phyloP scores from a whole-genome alignment of 306 rosid genomes.

The Cyamopsis tetragonoloba region DNA sequence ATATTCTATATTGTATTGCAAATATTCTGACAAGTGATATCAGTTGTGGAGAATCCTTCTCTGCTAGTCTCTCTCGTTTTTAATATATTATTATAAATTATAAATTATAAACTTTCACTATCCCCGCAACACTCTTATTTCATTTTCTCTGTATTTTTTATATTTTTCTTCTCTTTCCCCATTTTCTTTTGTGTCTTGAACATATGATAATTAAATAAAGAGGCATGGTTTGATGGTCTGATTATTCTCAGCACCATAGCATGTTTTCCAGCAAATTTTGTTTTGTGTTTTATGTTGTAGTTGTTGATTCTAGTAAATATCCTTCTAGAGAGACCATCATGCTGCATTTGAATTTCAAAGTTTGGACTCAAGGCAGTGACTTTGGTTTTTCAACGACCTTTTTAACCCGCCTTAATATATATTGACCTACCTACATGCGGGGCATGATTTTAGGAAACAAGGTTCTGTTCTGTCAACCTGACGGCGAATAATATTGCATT shows the following conservation, averaged over 20 bases:
- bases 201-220: no score
- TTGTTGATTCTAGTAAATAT: background rate
- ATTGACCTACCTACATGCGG: background rate
- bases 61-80: background rate
- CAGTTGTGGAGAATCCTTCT: background rate
- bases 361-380: background rate
- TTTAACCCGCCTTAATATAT: no score
- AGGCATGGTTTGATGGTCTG: no score
- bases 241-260: background rate
- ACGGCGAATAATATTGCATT: slow-evolving; percentile 23
- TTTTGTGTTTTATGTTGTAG: background rate
- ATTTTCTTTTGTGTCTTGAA: no score
- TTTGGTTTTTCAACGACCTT: background rate
- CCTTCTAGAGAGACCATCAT: background rate
- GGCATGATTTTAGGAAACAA: slow-evolving; percentile 40
- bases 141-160: background rate
- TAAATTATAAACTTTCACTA: background rate
- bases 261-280: background rate
- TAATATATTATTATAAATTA: background rate
- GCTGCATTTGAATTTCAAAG: slow-evolving; percentile 9
- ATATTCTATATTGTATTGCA: no score
- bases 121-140: background rate
- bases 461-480: slow-evolving; percentile 29
- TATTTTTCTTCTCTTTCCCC: no score
- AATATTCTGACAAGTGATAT: background rate